These are phyloP conservation scores for Carex pumila DNA, from an alignment of 176 grass and related monocot genomes.

Conservation along the genomic window DNA sequence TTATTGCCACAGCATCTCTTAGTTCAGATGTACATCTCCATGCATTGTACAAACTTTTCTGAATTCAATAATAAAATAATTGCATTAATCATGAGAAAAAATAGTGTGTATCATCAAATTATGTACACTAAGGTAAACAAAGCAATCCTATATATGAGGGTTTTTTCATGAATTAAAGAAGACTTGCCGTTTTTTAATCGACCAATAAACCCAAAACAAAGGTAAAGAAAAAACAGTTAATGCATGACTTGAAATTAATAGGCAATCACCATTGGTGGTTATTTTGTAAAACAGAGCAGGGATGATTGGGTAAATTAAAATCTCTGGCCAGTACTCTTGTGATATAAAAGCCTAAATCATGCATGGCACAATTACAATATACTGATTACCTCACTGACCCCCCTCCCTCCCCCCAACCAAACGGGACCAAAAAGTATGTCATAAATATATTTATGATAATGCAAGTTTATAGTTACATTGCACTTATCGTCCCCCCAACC, in stretches of 20 bases:
- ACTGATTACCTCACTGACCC: neutral
- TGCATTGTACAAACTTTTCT: conserved; percentile 86
- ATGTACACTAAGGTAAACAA: neutral
- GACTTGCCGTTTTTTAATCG: neutral
- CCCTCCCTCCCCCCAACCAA: neutral
- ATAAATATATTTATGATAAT: neutral
- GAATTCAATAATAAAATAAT: conserved; percentile 26
- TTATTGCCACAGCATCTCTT: conserved; percentile 64
- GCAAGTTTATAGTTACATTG: neutral
- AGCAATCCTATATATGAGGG: neutral
- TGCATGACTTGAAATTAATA: neutral
- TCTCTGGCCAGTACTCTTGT: neutral
- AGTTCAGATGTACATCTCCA: conserved; percentile 76
- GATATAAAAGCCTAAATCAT: neutral
- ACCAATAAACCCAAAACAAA: neutral
- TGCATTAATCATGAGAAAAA: neutral
- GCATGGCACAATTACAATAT: neutral
- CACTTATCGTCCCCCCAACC: neutral
- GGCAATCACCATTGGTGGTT: neutral
- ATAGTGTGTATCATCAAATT: neutral
- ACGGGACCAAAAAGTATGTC: neutral
- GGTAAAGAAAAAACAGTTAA: neutral
- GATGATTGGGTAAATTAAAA: neutral
- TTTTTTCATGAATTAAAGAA: neutral
- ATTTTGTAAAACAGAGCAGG: neutral